phyloP scores from a whole-genome alignment of 1,139 yeast genomes.

The Geotrichum aggregatum region DNA sequence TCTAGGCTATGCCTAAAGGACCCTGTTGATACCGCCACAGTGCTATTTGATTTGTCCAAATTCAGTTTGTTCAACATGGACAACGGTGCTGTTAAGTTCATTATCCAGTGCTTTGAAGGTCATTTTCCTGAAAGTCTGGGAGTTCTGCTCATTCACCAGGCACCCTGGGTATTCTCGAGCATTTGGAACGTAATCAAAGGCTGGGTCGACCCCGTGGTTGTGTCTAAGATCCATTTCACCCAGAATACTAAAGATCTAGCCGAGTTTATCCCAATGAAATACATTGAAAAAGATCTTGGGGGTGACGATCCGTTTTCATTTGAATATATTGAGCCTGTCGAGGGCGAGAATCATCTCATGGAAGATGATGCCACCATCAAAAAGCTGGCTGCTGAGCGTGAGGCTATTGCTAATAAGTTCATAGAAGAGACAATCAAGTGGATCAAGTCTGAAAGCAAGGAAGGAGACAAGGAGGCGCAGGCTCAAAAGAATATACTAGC shows the following conservation, averaged over 20 bases:
- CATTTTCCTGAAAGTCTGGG: slow-evolving; percentile 86
- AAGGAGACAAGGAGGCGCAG: slow-evolving; percentile 44
- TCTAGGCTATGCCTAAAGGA: slow-evolving; percentile 59
- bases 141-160: slow-evolving; percentile 69
- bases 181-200: slow-evolving; percentile 80
- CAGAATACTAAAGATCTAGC: slow-evolving; percentile 56
- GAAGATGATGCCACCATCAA: slow-evolving; percentile 45
- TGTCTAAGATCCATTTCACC: slow-evolving; percentile 73
- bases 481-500: slow-evolving; percentile 50
- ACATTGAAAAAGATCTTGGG: slow-evolving; percentile 61
- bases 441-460: slow-evolving; percentile 50
- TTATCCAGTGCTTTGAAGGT: slow-evolving; percentile 74
- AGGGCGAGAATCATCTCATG: slow-evolving; percentile 45
- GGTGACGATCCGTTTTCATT: slow-evolving; percentile 58
- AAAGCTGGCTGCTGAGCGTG: slow-evolving; percentile 46
- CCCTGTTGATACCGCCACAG: slow-evolving; percentile 65
- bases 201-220: slow-evolving; percentile 88
- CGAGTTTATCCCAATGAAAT: slow-evolving; percentile 49
- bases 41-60: slow-evolving; percentile 69
- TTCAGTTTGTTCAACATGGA: slow-evolving; percentile 80
- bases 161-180: slow-evolving; percentile 86
- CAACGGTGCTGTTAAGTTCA: slow-evolving; percentile 71
- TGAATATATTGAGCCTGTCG: slow-evolving; percentile 53
- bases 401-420: slow-evolving; percentile 46
- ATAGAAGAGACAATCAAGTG: slow-evolving; percentile 60